These are phyloP conservation scores for Akanthomyces dipterigenus DNA, from an alignment of 2,329 filamentous ascomycete genomes.

Conservation along the genomic window DNA sequence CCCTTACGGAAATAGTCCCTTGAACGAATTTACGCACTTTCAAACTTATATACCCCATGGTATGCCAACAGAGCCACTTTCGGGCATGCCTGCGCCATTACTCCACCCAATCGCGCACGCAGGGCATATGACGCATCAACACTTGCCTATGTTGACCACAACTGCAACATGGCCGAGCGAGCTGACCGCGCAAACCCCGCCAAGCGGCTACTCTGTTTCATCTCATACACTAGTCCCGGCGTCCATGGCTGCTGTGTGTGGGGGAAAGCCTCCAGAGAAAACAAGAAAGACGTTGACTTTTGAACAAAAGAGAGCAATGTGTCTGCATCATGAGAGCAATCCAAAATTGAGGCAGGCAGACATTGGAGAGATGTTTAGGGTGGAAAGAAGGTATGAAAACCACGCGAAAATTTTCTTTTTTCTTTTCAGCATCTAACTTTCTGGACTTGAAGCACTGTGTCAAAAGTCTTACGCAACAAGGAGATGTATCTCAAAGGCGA, in stretches of 20 bases:
- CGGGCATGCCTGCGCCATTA: constrained; percentile 52
- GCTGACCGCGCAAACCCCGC: constrained; percentile 59
- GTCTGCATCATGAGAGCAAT: constrained; percentile 84
- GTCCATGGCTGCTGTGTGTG: constrained; percentile 40
- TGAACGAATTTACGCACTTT: constrained; percentile 60
- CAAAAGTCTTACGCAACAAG: constrained; percentile 89
- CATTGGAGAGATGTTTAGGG: constrained; percentile 90
- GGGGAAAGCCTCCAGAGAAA: constrained; percentile 38
- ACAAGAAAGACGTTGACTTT: constrained; percentile 86
- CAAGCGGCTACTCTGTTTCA: constrained; percentile 49
- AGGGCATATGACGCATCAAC: constrained; percentile 35
- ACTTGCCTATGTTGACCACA: constrained; percentile 63
- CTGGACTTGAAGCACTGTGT: constrained; percentile 69
- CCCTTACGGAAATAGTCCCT: constrained; percentile 39
- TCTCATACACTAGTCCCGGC: constrained; percentile 53
- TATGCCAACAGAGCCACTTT: constrained; percentile 43
- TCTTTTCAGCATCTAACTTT: constrained; percentile 16
- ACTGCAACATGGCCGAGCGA: constrained; percentile 75
- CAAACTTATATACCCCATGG: constrained; percentile 48
- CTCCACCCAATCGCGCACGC: constrained; percentile 28
- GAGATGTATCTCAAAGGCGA: constrained; percentile 88
- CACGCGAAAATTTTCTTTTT: neutral
- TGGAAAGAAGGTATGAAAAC: constrained; percentile 79
- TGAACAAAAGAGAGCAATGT: constrained; percentile 87
- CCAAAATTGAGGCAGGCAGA: constrained; percentile 91